These are phyloP conservation scores for Metschnikowia cubensis DNA, from an alignment of 805 yeast species.

Conservation along the genomic window DNA sequence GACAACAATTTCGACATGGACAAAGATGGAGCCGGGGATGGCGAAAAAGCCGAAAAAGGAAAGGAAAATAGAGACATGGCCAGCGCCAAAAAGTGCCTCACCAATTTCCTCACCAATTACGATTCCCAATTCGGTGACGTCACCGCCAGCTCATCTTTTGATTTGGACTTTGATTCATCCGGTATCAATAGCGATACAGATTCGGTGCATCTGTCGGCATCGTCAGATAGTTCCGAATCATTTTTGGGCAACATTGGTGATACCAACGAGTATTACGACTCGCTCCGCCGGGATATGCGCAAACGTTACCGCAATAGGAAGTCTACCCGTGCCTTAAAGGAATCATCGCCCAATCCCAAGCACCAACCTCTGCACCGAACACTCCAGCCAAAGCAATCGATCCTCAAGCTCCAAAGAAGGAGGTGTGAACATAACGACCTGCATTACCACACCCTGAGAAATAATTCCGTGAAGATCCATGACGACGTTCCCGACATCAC, in stretches of 20 bases:
- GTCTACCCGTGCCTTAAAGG: background rate
- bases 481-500: no score
- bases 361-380: slow-evolving; percentile 41
- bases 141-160: background rate
- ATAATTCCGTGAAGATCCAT: no score
- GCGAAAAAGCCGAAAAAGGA: no score
- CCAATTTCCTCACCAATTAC: background rate
- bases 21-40: background rate
- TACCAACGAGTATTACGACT: slow-evolving; percentile 22
- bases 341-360: slow-evolving; percentile 17
- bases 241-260: slow-evolving; percentile 4
- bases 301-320: slow-evolving; percentile 6
- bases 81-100: background rate
- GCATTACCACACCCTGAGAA: no score
- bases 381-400: slow-evolving; percentile 39
- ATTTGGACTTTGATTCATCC: slow-evolving; percentile 1
- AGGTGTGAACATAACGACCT: background rate
- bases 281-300: slow-evolving; percentile 12
- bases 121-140: background rate
- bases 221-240: slow-evolving; percentile 5
- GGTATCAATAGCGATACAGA: background rate
- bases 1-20: background rate
- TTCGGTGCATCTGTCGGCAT: background rate
- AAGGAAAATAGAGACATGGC: no score
- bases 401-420: slow-evolving; percentile 24